Base-by-base conservation (phyloP, 495 filamentous ascomycete species). In the Penicillium bovifimosum region DNA sequence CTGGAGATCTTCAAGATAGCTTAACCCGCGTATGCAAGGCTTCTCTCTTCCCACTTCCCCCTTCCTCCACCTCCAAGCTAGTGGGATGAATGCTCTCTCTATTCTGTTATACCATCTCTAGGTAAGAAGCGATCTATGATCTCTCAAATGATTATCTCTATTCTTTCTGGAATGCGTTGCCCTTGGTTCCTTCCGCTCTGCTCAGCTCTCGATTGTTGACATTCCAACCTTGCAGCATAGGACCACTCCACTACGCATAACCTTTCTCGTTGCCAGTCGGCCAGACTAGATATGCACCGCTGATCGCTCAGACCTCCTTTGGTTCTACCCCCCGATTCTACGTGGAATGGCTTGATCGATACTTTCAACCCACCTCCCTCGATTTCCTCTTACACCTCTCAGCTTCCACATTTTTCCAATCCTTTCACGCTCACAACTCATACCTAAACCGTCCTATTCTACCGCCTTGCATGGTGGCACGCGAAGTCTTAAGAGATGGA, bases 21-120 rank as follows among this genome's bases (percentile, higher is more conserved):
- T 61, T 60, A 55, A 58, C 56, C 48, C 72, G 67, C 65, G 64
- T 59, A 71, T 70, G 70, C 69, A 73, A 74, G 71, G 71, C 66
- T 60, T 67, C 53, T 56, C 49, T 50, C 52, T 33, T 53, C 50
- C 56, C 49, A 52, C 52, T 33, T 53, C 50, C 56, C 53, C 58
- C 60, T 54, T 47, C 51, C 48, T 59, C 36, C 45, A 41, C 46
- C 53, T 56, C 59, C 54, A 43, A 32, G 51, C 42, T 50, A 61
- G 43, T 49, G 53, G 36, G 26, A 36, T 46, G 41, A 40, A 44
- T 59, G 51, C 54, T 46, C 41, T 40, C 45, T 47, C 39, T 53
- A 38, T 20, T 16, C 24, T 48, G 33, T 52, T 52, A 43, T 36
- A 53, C 36, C 33, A 26, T 45, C 33, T 38, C 24, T 45, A 38